phyloP scores from a whole-genome alignment of 2,329 filamentous ascomycete genomes.

The Clonostachys rosea region DNA sequence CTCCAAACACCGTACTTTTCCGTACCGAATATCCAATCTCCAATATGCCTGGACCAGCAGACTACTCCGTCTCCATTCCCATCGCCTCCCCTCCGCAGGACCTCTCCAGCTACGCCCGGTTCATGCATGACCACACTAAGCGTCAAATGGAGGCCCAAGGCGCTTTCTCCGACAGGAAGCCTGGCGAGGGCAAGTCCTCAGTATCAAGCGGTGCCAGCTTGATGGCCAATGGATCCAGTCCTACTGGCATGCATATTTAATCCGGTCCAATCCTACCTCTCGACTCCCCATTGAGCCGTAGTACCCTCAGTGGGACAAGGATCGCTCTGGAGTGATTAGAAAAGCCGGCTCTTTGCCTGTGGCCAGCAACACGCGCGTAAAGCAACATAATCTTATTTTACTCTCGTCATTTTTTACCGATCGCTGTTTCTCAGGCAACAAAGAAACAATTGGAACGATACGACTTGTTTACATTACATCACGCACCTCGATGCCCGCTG shows the following conservation, averaged over 20 bases:
- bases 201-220: constrained; percentile 7
- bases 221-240: constrained; percentile 20
- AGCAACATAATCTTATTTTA: too few species aligned
- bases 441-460: too few species aligned
- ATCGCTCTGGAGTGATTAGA: too few species aligned
- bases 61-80: constrained; percentile 28
- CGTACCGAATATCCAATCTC: constrained; percentile 1
- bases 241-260: not conserved
- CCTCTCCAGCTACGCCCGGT: constrained; percentile 51
- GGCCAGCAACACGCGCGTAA: too few species aligned
- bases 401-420: too few species aligned
- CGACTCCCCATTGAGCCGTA: too few species aligned
- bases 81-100: constrained; percentile 34
- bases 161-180: constrained; percentile 9
- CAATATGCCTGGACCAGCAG: constrained; percentile 33
- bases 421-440: too few species aligned
- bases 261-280: too few species aligned
- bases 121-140: constrained; percentile 63
- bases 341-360: too few species aligned
- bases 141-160: constrained; percentile 56
- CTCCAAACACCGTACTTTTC: not conserved
- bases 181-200: constrained; percentile 4
- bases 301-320: too few species aligned
- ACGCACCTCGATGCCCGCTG: too few species aligned
- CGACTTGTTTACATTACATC: too few species aligned